Evolutionary conservation across 352 stramenopile species (phyloP).

Genomic region (Elongisporangium prolatum): DNA sequence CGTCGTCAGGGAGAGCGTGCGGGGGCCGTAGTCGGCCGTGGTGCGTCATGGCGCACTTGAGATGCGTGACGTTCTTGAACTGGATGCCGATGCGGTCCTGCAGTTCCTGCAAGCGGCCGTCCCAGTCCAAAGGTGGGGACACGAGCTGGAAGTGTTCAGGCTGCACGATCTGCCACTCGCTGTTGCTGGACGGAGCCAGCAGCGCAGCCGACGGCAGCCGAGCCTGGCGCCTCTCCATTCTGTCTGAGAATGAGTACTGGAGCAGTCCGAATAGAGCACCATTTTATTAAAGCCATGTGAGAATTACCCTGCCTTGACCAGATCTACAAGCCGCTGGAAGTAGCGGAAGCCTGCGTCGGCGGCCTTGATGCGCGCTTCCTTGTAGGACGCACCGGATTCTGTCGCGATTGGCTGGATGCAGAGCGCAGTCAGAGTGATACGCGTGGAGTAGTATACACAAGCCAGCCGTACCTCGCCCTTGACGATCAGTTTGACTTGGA

Average conservation of each 20-base stretch:
- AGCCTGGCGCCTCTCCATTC: neutral
- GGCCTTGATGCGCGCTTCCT: constrained; percentile 1
- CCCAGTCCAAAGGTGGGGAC: constrained; percentile 25
- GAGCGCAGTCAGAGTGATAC: no score
- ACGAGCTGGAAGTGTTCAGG: constrained; percentile 29
- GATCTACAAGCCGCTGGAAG: neutral
- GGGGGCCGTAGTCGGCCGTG: constrained; percentile 29
- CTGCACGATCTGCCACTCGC: constrained; percentile 26
- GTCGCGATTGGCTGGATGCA: neutral
- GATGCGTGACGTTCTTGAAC: constrained; percentile 33
- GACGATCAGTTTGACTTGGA: constrained; percentile 59
- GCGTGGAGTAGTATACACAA: no score
- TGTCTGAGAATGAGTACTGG: neutral
- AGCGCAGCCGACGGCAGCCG: constrained; percentile 11
- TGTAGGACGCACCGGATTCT: constrained; percentile 1
- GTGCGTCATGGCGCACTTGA: constrained; percentile 56
- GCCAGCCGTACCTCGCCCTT: constrained; percentile 57
- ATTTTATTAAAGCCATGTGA: neutral
- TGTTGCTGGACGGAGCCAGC: constrained; percentile 14
- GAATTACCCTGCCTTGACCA: neutral
- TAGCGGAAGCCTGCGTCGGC: neutral
- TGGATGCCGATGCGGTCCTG: constrained; percentile 34
- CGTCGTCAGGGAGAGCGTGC: constrained; percentile 8
- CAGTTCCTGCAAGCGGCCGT: constrained; percentile 20
- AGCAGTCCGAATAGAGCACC: neutral